Conservation (phyloP, 805 yeast genomes). For the Saccharomycopsis sp. region DNA sequence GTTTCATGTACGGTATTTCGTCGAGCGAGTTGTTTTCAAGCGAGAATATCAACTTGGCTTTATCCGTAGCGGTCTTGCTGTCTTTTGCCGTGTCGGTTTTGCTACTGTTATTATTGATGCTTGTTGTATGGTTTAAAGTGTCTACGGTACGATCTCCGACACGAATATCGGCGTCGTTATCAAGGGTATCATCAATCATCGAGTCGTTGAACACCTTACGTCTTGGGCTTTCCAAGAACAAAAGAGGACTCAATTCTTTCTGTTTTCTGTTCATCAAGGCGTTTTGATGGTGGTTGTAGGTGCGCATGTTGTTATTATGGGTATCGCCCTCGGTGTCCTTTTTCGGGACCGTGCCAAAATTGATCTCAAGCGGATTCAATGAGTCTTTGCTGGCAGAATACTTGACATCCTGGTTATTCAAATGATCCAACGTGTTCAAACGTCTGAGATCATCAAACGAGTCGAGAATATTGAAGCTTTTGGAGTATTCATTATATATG, state of each 20-base stretch:
- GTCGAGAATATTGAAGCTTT: not conserved
- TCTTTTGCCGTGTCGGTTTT: not conserved
- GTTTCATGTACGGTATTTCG: constrained; percentile 13
- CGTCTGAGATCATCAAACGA: not conserved
- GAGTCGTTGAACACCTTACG: not conserved
- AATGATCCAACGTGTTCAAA: not conserved
- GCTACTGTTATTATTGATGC: not conserved
- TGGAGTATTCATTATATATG: not conserved
- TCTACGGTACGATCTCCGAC: too few species aligned
- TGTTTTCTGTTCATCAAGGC: not conserved
- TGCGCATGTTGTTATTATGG: not conserved
- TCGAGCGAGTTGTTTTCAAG: constrained; percentile 5
- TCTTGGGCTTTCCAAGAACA: not conserved
- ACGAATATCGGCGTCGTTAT: too few species aligned
- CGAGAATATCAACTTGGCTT: not conserved
- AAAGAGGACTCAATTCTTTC: constrained; percentile 1
- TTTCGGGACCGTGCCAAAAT: too few species aligned
- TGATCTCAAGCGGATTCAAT: not conserved
- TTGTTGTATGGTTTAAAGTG: too few species aligned
- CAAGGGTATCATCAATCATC: not conserved
- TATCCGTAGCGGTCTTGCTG: not conserved
- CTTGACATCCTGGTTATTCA: not conserved
- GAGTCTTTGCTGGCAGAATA: not conserved
- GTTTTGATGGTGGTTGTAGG: not conserved
- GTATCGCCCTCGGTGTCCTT: too few species aligned